Base-by-base conservation (phyloP, 495 filamentous ascomycete species). In the Neurospora terricola region DNA sequence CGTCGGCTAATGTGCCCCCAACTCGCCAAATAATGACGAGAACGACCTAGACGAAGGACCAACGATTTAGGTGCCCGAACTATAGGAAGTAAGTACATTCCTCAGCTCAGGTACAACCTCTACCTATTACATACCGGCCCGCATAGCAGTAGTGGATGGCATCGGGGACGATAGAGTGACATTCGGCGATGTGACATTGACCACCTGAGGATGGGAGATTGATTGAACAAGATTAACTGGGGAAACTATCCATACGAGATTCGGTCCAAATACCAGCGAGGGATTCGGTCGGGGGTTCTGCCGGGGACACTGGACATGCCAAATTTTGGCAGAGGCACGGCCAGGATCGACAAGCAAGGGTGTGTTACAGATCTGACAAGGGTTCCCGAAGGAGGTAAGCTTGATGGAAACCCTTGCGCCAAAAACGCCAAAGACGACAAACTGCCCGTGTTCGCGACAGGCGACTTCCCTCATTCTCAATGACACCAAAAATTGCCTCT, bases 331-430 rank as follows among this genome's bases (percentile, higher is more conserved):
- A 81, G 76, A 76, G 38, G 27, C 69, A 73, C 70, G 74, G n/a
- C 75, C 70, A 76, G 70, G 78, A 80, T 79, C 77, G 72, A 78
- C 77, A 16, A 36, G 37, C 77, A 77, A 72, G 77, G 76, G 79
- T 38, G 70, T 77, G 79, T 80, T 78, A 77, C 79, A 79, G 78
- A 80, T 78, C 71, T 38, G 27, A 80, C 78, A 74, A 73, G 74
- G 76, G 37, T n/a, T 5, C 74, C 48, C 43, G 38, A 76, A 78
- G 38, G 34, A 73, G 75, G 38, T 34, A 69, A 69, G 70, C 12
- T 38, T 18, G 39, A 45, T 68, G 72, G 70, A 74, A 74, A 38
- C 39, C 54, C 45, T 54, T 48, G 37, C 48, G 38, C 70, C 48
- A 69, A 40, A 39, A 10, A 62, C 42, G 70, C 5, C 30, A 34